phyloP scores from a whole-genome alignment of 148 eudicot species.

The Cornus florida region DNA sequence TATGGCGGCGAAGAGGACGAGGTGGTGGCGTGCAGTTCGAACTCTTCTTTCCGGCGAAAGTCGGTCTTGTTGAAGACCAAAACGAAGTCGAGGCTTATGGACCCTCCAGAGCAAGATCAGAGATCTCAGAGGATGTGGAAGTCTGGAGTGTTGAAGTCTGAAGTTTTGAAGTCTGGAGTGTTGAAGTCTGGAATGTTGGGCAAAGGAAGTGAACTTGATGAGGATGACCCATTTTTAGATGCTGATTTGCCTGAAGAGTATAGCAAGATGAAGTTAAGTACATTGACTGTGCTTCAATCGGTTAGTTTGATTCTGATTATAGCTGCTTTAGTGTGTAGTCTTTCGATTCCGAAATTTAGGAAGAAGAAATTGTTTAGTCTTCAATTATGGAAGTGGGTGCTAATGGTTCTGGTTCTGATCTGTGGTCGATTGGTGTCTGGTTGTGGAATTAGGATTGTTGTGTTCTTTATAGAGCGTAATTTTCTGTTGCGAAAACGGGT shows the following conservation, averaged over 20 bases:
- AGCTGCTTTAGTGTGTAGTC: constrained; percentile 61
- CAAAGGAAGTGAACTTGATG: constrained; percentile 57
- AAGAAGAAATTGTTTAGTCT: constrained; percentile 38
- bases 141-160: constrained; percentile 35
- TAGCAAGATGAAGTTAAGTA: constrained; percentile 48
- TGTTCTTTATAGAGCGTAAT: constrained; percentile 67
- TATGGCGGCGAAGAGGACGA: constrained; percentile 42
- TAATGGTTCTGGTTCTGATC: constrained; percentile 57
- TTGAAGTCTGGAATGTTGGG: constrained; percentile 47
- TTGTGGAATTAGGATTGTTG: constrained; percentile 54
- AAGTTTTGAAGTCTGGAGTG: constrained; percentile 36
- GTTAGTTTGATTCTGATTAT: constrained; percentile 57
- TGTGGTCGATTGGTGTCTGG: constrained; percentile 72
- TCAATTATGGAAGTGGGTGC: constrained; percentile 75
- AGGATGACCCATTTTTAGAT: constrained; percentile 82
- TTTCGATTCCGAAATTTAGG: constrained; percentile 39
- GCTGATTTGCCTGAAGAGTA: constrained; percentile 86
- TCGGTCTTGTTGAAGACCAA: constrained; percentile 45
- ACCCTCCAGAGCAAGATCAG: constrained; percentile 54
- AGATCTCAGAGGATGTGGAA: constrained; percentile 39
- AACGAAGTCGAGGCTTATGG: constrained; percentile 79
- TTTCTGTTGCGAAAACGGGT: constrained; percentile 61
- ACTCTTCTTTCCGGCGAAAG: constrained; percentile 48
- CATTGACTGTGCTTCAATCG: constrained; percentile 49
- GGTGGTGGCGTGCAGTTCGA: constrained; percentile 57